Evolutionary conservation across 2,329 filamentous ascomycete species (phyloP).

Genomic region (Fusarium anguioides): DNA sequence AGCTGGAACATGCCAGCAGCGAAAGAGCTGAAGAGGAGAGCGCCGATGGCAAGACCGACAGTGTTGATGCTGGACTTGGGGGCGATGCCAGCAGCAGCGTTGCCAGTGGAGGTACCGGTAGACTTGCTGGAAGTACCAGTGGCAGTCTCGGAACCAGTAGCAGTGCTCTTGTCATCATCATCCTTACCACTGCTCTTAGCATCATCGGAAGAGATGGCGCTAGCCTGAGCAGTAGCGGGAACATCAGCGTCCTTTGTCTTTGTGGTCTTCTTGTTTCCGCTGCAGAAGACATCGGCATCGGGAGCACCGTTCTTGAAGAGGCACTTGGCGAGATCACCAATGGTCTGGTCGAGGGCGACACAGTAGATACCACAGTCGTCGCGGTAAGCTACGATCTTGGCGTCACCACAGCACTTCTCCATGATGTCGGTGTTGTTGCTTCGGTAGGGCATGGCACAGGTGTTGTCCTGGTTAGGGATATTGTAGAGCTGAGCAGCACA

Average conservation of each 20-base stretch:
- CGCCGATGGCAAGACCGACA: conserved; percentile 50
- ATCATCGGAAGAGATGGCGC: conserved; percentile 44
- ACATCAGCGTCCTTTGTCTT: conserved; percentile 44
- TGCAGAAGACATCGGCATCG: conserved; percentile 58
- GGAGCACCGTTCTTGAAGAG: conserved; percentile 53
- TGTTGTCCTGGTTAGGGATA: conserved; percentile 57
- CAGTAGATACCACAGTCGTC: conserved; percentile 63
- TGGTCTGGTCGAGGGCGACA: conserved; percentile 49
- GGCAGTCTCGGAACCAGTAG: conserved; percentile 6
- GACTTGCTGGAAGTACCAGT: conserved; percentile 20
- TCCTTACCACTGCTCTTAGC: conserved; percentile 7
- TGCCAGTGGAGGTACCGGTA: conserved; percentile 29
- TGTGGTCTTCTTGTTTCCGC: conserved; percentile 48
- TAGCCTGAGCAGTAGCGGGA: conserved; percentile 48
- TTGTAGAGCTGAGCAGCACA: conserved; percentile 50
- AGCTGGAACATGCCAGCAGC: conserved; percentile 43
- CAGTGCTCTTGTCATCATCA: conserved; percentile 16
- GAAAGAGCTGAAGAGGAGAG: conserved; percentile 52
- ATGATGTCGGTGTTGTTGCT: conserved; percentile 57
- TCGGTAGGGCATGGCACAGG: conserved; percentile 56
- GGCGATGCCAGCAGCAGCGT: conserved; percentile 35
- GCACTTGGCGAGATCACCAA: conserved; percentile 50
- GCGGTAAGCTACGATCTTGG: conserved; percentile 58
- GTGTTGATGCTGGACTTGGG: conserved; percentile 46
- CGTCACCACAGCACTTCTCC: conserved; percentile 57